Base-by-base conservation (phyloP, 2,329 filamentous ascomycete species). In the Fusarium camptoceras region DNA sequence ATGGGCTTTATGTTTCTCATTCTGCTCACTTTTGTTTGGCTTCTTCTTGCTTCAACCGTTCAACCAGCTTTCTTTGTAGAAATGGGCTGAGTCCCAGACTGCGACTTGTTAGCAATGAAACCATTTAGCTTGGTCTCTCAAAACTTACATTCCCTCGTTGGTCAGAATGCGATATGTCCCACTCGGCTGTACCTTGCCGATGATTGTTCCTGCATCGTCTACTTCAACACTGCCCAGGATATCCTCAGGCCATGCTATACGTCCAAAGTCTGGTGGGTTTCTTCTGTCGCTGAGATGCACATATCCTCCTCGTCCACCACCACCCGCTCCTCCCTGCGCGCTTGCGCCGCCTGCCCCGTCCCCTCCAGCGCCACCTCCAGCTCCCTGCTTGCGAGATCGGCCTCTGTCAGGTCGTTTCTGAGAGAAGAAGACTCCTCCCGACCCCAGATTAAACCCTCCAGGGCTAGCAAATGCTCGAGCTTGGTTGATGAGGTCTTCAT, bases 181-280 rank as follows among this genome's bases (percentile, higher is more conserved):
- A 66, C 88, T 90, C 2, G 84, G 81, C 77, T 89, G 84, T 68
- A 87, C 87, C 67, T 83, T 85, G 24, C 88, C 87, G 27, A 89
- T 81, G 54, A 91, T 86, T 28, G 84, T 76, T 0, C 90, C 90
- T 9, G 79, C 69, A 3, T 82, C 83, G 74, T 91, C 83, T 8
- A 92, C 89, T 75, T 91, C 87, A 42, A 92, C 83, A 68, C 89
- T 91, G 39, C 89, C 90, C 56, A 92, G 81, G 39, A 92, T 92
- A 73, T 92, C 89, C 73, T 92, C 89, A 2, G 89, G 89, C 83
- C 87, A 91, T 4, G 89, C 88, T 75, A 92, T 91, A 55, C 90
- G 80, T 18, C 89, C 89, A 82, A 85, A 92, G 72, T 91, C 89
- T 1, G 88, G 89, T 4, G 89, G 88, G 54, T 90, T 90, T 55